phyloP scores from a whole-genome alignment of 2,329 filamentous ascomycete species.

The Aspergillus luchuensis region DNA sequence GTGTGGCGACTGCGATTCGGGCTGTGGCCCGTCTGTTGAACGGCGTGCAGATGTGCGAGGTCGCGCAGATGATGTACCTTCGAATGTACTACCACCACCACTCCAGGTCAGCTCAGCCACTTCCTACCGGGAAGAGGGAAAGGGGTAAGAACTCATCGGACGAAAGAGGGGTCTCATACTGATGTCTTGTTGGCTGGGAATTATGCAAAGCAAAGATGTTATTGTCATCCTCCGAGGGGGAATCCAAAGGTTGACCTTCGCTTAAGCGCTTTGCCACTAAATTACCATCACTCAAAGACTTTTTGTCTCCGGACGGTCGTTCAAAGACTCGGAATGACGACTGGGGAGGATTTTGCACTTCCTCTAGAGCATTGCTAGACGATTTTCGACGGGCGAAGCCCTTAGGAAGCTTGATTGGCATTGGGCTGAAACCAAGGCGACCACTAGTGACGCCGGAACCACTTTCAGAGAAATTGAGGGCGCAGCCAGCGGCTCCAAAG shows the following conservation, averaged over 20 bases:
- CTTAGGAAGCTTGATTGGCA: slow-evolving; percentile 60
- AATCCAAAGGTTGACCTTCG: slow-evolving; percentile 39
- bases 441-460: slow-evolving; percentile 18
- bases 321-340: slow-evolving; percentile 59
- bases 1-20: slow-evolving; percentile 40
- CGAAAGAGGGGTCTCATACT: slow-evolving; percentile 33
- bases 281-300: slow-evolving; percentile 47
- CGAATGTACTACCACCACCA: slow-evolving; percentile 49
- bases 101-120: slow-evolving; percentile 31
- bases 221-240: slow-evolving; percentile 39
- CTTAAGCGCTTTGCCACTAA: slow-evolving; percentile 36
- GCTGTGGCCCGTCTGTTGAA: slow-evolving; percentile 52
- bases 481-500: slow-evolving; percentile 16
- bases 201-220: slow-evolving; percentile 43
- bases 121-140: background rate
- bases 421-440: slow-evolving; percentile 27
- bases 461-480: slow-evolving; percentile 18
- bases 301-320: slow-evolving; percentile 47
- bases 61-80: slow-evolving; percentile 53
- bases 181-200: slow-evolving; percentile 36
- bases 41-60: slow-evolving; percentile 59
- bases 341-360: slow-evolving; percentile 42
- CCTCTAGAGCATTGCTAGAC: slow-evolving; percentile 56
- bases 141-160: slow-evolving; percentile 1
- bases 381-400: slow-evolving; percentile 58